A percentile compares a stretch with the other conserved stretches of the same genome.
Evolutionary conservation across 1,139 yeast genomes (phyloP).

Genomic region (Lodderomyces theae): DNA sequence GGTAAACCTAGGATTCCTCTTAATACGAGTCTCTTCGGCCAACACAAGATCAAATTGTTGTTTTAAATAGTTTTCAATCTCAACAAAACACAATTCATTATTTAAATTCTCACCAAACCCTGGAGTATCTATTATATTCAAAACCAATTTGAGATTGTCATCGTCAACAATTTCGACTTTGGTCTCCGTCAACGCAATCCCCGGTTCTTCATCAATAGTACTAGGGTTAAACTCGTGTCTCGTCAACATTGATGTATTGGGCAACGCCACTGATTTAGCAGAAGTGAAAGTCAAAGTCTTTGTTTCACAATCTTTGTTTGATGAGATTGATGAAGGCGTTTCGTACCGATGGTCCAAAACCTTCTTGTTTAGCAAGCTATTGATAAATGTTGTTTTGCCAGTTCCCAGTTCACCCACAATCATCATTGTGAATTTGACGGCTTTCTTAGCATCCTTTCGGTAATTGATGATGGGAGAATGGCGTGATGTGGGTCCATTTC

Average conservation of each 20-base stretch:
- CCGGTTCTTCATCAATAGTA: slow-evolving; percentile 52
- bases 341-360: slow-evolving; percentile 60
- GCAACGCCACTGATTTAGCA: slow-evolving; percentile 50
- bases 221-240: slow-evolving; percentile 42
- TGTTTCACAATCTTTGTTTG: slow-evolving; percentile 25
- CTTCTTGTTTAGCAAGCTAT: slow-evolving; percentile 64
- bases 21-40: slow-evolving; percentile 86
- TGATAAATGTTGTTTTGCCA: slow-evolving; percentile 85
- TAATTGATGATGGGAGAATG: slow-evolving; percentile 49
- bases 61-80: slow-evolving; percentile 73
- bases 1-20: slow-evolving; percentile 79
- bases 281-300: slow-evolving; percentile 51
- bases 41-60: slow-evolving; percentile 90
- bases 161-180: slow-evolving; percentile 68
- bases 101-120: slow-evolving; percentile 75
- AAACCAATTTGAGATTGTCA: slow-evolving; percentile 66
- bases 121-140: slow-evolving; percentile 71
- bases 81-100: slow-evolving; percentile 61
- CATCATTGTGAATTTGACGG: slow-evolving; percentile 79
- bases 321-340: slow-evolving; percentile 15
- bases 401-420: slow-evolving; percentile 83
- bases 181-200: slow-evolving; percentile 66
- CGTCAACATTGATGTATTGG: slow-evolving; percentile 44
- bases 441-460: slow-evolving; percentile 77
- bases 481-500: slow-evolving; percentile 1